Evolutionary conservation across 331 rosid genomes (phyloP).

Genomic region (Arachis monticola): DNA sequence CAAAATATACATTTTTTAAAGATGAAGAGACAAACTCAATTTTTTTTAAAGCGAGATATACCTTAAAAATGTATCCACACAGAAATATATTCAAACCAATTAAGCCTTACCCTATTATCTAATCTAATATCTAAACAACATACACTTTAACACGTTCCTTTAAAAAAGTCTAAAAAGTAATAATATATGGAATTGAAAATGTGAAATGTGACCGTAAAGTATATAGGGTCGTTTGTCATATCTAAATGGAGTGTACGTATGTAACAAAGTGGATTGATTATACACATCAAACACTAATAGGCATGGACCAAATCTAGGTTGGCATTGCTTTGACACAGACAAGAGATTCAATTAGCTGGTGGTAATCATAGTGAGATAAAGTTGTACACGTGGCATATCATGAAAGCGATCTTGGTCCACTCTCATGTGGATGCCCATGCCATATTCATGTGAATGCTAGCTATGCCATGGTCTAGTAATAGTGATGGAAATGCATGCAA

Average conservation of each 20-base stretch:
- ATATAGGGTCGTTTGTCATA: conserved; percentile 17
- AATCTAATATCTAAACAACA: too few relatives aligned
- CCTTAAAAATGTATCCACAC: too few relatives aligned
- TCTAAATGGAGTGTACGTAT: conserved; percentile 18
- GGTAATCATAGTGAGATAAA: conserved; percentile 34
- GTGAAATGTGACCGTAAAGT: too few relatives aligned
- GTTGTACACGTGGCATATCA: conserved; percentile 36
- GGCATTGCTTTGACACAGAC: conserved; percentile 40
- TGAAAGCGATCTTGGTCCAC: conserved; percentile 40
- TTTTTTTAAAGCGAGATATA: too few relatives aligned
- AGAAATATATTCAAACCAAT: too few relatives aligned
- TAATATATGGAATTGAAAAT: too few relatives aligned
- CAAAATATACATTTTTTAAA: too few relatives aligned
- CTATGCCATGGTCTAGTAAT: conserved; percentile 1
- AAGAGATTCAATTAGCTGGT: conserved; percentile 40
- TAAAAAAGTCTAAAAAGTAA: too few relatives aligned
- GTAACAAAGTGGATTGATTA: conserved; percentile 11
- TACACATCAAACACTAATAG: conserved; percentile 22
- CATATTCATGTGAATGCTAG: conserved; percentile 45
- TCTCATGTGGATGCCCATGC: conserved; percentile 61
- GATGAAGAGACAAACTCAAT: too few relatives aligned
- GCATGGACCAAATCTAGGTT: conserved; percentile 46
- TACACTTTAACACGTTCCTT: too few relatives aligned
- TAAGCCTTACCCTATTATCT: too few relatives aligned
- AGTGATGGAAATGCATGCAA: conserved; percentile 32